Evolutionary conservation across 306 rosid species (phyloP), one percentile per base, ranked within the genome.

Genomic region (Coriaria nepalensis): DNA sequence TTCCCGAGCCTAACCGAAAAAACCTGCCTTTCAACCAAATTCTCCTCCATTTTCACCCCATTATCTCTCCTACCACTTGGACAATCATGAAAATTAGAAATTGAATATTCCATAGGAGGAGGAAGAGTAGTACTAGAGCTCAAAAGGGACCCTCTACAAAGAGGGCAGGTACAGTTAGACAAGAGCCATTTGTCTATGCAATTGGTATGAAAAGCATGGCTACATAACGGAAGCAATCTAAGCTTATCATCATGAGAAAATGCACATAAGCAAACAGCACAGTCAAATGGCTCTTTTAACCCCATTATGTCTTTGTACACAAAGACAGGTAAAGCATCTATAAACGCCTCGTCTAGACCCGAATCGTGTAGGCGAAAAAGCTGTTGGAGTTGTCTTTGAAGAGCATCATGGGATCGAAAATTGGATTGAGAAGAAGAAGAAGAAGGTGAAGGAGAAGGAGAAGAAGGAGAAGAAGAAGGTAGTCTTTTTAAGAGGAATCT

Each of bases 151-250:
- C 76, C 67, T 68, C 93, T 73, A 55, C 97, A 88, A 15, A 88
- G 93, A 57, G 97, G 97, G 52, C 97, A 88, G 10, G 97, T 84
- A 9, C 84, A 76, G 33, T 77, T 81, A 9, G 97, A 78, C 8
- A 83, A 78, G 10, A 88, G 95, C 97, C 97, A 88, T 10, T 83
- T 78, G 59, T 84, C 97, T 14, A 88, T 78, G 50, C 97, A 88
- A 36, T 59, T 58, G 43, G 69, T 65, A 61, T 88, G 97, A 54
- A 88, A 88, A 6, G 97, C 95, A 62, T 88, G 97, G 35, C 86
- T 63, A 55, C 97, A 88, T 2, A 45, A 12, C 0, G 97, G 97
- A 47, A 88, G 73, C 70, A 84, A 61, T 38, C 97, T 78, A 54
- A 88, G 65, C 61, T 63, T 73, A 67, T 88, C 97, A 0, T 70